Evolutionary conservation across 2,329 filamentous ascomycete species (phyloP).

Genomic region (Tolypocladium nubicola): DNA sequence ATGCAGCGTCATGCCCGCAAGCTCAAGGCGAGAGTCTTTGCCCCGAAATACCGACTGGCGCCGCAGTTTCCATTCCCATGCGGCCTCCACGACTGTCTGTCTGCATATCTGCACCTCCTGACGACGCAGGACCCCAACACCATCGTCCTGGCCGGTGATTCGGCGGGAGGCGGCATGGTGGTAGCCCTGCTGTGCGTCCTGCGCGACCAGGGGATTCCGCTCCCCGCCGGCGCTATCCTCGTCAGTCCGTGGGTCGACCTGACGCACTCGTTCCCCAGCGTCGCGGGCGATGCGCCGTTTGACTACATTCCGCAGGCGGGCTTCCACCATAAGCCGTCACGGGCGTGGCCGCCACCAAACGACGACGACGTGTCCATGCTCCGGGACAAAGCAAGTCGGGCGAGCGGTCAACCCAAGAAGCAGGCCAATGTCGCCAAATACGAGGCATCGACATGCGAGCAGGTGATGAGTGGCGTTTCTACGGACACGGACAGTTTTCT

Average conservation of each 20-base stretch:
- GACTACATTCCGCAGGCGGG: constrained; percentile 86
- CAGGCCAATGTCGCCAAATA: constrained; percentile 19
- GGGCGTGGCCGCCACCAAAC: constrained; percentile 87
- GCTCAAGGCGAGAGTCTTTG: constrained; percentile 79
- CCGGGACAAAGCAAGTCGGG: constrained; percentile 34
- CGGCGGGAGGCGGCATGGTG: constrained; percentile 86
- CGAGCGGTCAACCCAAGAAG: constrained; percentile 8
- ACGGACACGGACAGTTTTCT: constrained; percentile 29
- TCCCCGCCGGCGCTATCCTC: constrained; percentile 82
- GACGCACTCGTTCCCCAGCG: constrained; percentile 89
- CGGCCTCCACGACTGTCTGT: constrained; percentile 79
- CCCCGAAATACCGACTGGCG: constrained; percentile 75
- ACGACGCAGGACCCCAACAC: constrained; percentile 66
- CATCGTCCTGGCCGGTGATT: constrained; percentile 84
- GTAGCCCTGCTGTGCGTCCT: constrained; percentile 68
- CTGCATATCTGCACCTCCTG: constrained; percentile 76
- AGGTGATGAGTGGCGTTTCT: constrained; percentile 16
- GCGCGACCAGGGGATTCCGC: constrained; percentile 69
- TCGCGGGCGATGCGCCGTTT: constrained; percentile 58
- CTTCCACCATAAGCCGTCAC: constrained; percentile 82
- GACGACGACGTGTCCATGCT: constrained; percentile 57
- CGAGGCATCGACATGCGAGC: constrained; percentile 9
- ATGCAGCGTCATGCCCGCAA: constrained; percentile 93
- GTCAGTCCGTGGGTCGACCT: constrained; percentile 95
- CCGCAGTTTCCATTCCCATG: constrained; percentile 96